Evolutionary conservation across 176 grass and related monocot species (phyloP).

Genomic region (Pharus latifolius): DNA sequence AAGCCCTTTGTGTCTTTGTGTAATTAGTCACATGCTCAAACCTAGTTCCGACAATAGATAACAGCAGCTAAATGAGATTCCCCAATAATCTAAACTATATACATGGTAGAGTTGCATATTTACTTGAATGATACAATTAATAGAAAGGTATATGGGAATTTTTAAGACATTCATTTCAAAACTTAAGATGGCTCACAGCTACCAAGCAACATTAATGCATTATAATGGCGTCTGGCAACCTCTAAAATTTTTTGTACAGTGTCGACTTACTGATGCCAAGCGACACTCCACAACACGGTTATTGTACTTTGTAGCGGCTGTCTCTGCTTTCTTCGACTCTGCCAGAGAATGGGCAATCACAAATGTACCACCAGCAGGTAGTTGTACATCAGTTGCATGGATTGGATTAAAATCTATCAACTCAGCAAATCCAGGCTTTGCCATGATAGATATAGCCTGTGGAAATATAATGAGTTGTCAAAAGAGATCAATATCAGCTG

Average conservation of each 20-base stretch:
- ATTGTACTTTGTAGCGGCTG: slow-evolving; percentile 92
- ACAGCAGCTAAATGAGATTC: background rate
- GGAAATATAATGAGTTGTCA: slow-evolving; percentile 7
- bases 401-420: slow-evolving; percentile 99
- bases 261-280: slow-evolving; percentile 47
- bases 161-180: background rate
- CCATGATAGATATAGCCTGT: slow-evolving; percentile 98
- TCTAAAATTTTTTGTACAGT: background rate
- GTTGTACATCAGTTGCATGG: slow-evolving; percentile 74
- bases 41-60: background rate
- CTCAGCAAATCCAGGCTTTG: slow-evolving; percentile 87
- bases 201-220: slow-evolving; percentile 6
- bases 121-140: background rate
- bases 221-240: background rate
- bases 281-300: slow-evolving; percentile 93
- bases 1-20: background rate
- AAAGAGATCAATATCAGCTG: background rate
- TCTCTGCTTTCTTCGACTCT: slow-evolving; percentile 96
- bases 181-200: background rate
- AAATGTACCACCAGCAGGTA: slow-evolving; percentile 81
- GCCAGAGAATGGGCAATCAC: slow-evolving; percentile 91
- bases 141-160: background rate
- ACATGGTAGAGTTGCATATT: background rate
- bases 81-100: background rate
- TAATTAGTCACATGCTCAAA: background rate